These are phyloP conservation scores for Rehmannia glutinosa DNA, from an alignment of 257 asterid genomes.

Conservation along the genomic window DNA sequence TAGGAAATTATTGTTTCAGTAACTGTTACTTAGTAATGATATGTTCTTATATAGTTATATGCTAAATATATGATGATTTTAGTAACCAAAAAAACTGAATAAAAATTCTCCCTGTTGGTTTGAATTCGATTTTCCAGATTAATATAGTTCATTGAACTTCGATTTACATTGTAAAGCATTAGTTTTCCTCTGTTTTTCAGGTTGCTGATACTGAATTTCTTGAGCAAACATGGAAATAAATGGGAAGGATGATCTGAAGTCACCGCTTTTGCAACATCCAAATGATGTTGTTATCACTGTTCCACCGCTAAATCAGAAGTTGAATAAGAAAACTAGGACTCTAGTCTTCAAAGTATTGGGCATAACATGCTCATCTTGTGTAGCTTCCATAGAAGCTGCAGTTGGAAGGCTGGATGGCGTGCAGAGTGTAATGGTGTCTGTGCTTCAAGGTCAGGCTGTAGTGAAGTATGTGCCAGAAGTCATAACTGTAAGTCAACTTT, in stretches of 20 bases:
- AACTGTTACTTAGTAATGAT: too few species aligned
- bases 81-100: too few species aligned
- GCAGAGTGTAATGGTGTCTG: conserved; percentile 65
- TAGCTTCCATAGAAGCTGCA: conserved; percentile 77
- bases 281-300: conserved; percentile 45
- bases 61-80: too few species aligned
- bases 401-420: conserved; percentile 67
- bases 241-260: conserved; percentile 56
- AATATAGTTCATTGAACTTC: background rate
- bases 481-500: conserved; percentile 53
- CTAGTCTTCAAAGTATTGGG: conserved; percentile 77
- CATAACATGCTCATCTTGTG: conserved; percentile 88
- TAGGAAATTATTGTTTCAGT: too few species aligned
- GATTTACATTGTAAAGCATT: background rate
- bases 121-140: conserved; percentile 11
- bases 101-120: background rate
- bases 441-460: conserved; percentile 94
- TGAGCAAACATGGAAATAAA: conserved; percentile 49
- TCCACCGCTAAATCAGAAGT: conserved; percentile 18
- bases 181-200: background rate
- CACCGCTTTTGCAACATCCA: conserved; percentile 61
- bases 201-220: conserved; percentile 12
- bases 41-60: too few species aligned
- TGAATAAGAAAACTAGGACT: conserved; percentile 55
- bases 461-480: conserved; percentile 71